Conservation (phyloP, 257 asterid species). For the Solanum sitiens region DNA sequence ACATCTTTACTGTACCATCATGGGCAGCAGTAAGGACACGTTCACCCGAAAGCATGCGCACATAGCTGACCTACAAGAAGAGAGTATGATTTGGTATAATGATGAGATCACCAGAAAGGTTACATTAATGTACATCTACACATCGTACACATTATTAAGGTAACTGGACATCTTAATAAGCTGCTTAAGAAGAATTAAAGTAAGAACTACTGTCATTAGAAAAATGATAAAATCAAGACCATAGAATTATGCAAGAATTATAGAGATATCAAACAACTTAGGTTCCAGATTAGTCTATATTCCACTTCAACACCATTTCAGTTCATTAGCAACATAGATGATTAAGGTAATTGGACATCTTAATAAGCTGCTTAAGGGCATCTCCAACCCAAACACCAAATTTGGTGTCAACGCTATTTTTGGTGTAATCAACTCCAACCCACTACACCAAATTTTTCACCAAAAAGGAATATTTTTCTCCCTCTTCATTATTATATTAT, state of each 20-base stretch:
- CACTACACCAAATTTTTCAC: too few species aligned
- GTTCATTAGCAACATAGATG: neutral
- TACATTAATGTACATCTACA: neutral
- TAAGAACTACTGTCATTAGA: neutral
- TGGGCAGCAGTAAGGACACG: constrained; percentile 96
- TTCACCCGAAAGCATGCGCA: constrained; percentile 91
- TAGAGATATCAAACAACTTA: neutral
- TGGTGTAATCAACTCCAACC: too few species aligned
- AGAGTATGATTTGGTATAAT: neutral
- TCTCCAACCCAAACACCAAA: too few species aligned
- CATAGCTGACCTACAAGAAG: constrained; percentile 64
- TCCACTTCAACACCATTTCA: too few species aligned
- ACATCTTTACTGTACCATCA: constrained; percentile 98
- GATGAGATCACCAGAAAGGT: neutral
- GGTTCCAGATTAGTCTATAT: neutral
- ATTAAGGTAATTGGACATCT: neutral
- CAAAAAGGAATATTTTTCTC: too few species aligned
- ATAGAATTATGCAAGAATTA: neutral
- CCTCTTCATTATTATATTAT: too few species aligned
- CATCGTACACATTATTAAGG: neutral
- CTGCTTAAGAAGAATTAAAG: neutral
- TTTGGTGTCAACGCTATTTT: too few species aligned
- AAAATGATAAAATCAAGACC: neutral
- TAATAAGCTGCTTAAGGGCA: neutral
- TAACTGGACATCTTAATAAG: neutral